Evolutionary conservation across 192 early-diverging fungal species (phyloP).

Genomic region (Funneliformis mosseae): DNA sequence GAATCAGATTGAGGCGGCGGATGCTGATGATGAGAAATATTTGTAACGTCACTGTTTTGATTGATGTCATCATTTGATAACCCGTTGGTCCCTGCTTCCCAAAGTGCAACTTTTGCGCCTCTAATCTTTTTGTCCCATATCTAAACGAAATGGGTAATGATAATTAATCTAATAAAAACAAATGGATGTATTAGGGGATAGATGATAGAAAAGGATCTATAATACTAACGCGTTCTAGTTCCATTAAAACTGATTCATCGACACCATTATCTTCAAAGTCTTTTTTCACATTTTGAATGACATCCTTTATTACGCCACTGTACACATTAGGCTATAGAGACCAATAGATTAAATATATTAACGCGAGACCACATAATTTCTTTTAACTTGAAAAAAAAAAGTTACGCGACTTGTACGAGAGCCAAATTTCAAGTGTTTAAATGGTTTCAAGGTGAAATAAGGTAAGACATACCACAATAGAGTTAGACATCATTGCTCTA

Average conservation of each 20-base stretch:
- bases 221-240: conserved; percentile 71
- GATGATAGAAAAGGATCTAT: not conserved
- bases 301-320: conserved; percentile 90
- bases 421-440: not conserved
- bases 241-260: conserved; percentile 81
- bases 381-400: not conserved
- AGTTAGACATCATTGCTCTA: not conserved
- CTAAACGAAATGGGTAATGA: not conserved
- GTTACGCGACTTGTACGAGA: not conserved
- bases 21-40: not conserved
- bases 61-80: not conserved
- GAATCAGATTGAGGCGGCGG: not conserved
- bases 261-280: conserved; percentile 93
- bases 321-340: conserved; percentile 64
- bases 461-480: conserved; percentile 12
- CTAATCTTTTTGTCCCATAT: conserved; percentile 21
- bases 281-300: conserved; percentile 80
- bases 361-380: not conserved
- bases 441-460: not conserved
- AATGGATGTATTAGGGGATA: not conserved
- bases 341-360: not conserved
- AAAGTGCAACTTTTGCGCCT: not conserved
- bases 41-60: not conserved
- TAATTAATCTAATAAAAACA: not conserved
- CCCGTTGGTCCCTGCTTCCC: not conserved